phyloP scores from a whole-genome alignment of 768 basidiomycete species.

The Pleurotus ostreatus region DNA sequence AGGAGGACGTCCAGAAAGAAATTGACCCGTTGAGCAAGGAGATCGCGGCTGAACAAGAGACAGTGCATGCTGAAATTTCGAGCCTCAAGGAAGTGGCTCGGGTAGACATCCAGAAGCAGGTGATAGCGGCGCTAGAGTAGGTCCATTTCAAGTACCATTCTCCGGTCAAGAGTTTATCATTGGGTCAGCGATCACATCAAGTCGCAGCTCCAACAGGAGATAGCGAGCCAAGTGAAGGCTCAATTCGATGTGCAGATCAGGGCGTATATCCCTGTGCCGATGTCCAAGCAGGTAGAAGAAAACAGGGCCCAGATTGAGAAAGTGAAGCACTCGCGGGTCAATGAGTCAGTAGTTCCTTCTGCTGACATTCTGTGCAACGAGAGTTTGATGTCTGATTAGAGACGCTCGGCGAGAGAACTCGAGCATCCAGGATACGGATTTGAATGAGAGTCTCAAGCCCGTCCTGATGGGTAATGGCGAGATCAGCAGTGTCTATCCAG shows the following conservation, averaged over 20 bases:
- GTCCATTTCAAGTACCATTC: constrained; percentile 8
- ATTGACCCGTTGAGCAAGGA: constrained; percentile 13
- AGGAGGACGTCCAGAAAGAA: constrained; percentile 11
- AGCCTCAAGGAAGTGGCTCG: constrained; percentile 16
- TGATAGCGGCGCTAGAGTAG: constrained; percentile 27
- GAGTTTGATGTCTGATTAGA: constrained; percentile 21
- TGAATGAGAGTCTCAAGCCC: constrained; percentile 40
- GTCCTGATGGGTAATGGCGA: constrained; percentile 49
- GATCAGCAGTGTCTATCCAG: constrained; percentile 43
- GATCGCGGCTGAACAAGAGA: neutral
- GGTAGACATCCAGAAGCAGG: constrained; percentile 17
- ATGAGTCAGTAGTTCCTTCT: constrained; percentile 42
- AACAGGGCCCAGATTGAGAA: constrained; percentile 38
- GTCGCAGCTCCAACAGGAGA: constrained; percentile 34
- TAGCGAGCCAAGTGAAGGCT: constrained; percentile 37
- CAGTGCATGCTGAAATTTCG: neutral
- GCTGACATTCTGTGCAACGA: neutral
- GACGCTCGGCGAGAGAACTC: constrained; percentile 44
- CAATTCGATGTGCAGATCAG: constrained; percentile 46
- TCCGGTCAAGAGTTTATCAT: neutral
- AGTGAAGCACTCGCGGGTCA: constrained; percentile 38
- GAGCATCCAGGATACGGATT: constrained; percentile 29
- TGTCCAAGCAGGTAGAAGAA: constrained; percentile 40
- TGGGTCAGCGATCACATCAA: constrained; percentile 28
- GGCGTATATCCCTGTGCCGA: constrained; percentile 43